Evolutionary conservation across 495 filamentous ascomycete genomes (phyloP).

Genomic region (Glonium stellatum): DNA sequence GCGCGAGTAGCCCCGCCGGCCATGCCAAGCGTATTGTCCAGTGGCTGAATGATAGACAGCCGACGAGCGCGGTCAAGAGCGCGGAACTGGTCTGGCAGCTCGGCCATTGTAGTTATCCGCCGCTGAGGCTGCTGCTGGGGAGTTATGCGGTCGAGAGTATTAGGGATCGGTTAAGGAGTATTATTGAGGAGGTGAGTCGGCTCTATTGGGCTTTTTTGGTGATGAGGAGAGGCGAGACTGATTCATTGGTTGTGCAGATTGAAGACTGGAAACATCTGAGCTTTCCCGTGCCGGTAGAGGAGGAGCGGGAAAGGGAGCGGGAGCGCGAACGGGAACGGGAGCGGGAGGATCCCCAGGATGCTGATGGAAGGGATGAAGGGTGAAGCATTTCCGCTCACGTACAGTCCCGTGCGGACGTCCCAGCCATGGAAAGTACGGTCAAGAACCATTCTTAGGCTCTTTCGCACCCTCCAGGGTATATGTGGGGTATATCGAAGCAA

Average conservation of each 20-base stretch:
- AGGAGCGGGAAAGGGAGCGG: neutral
- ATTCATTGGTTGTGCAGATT: slow-evolving; percentile 22
- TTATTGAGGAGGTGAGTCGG: slow-evolving; percentile 74
- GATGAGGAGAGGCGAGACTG: neutral
- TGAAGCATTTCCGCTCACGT: too few species aligned
- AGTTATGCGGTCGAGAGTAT: slow-evolving; percentile 95
- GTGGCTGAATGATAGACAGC: slow-evolving; percentile 88
- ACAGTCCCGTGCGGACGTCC: too few species aligned
- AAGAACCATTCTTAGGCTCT: too few species aligned
- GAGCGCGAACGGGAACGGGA: neutral
- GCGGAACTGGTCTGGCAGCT: slow-evolving; percentile 97
- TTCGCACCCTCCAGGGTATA: too few species aligned
- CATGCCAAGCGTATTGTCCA: slow-evolving; percentile 93
- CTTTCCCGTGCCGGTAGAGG: slow-evolving; percentile 28
- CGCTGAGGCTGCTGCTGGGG: slow-evolving; percentile 74
- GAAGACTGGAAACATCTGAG: slow-evolving; percentile 41
- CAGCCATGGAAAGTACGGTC: too few species aligned
- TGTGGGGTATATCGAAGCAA: too few species aligned
- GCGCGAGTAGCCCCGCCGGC: slow-evolving; percentile 65
- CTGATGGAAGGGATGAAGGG: neutral
- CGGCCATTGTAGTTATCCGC: slow-evolving; percentile 86
- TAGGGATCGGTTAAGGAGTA: slow-evolving; percentile 74
- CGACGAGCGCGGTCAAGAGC: slow-evolving; percentile 84
- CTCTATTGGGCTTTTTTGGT: neutral
- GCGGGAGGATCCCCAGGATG: neutral